Conservation (phyloP, 176 grass and related monocot genomes). For the Tillandsia leiboldiana region DNA sequence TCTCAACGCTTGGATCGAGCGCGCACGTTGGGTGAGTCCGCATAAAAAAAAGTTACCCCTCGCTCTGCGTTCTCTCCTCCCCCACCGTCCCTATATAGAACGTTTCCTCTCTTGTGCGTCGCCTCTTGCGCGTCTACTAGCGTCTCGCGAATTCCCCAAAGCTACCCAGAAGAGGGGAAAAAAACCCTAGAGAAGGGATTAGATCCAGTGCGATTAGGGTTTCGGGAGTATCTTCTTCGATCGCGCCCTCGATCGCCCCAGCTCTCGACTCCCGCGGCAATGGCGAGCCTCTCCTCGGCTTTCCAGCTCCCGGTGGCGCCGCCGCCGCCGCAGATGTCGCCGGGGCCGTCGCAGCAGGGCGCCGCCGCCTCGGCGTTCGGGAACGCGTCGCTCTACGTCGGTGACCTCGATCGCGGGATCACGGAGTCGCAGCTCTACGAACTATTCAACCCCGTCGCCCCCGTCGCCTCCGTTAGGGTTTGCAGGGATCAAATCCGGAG, state of each 20-base stretch:
- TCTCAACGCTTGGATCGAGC: too few relatives aligned
- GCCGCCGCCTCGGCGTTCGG: neutral
- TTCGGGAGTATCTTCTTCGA: neutral
- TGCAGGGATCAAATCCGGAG: constrained; percentile 17
- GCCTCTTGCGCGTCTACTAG: too few relatives aligned
- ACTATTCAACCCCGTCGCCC: constrained; percentile 17
- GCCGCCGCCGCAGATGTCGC: neutral
- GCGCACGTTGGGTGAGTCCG: too few relatives aligned
- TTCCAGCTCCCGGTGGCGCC: neutral
- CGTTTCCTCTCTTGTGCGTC: too few relatives aligned
- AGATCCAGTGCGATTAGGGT: neutral
- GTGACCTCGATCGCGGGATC: constrained; percentile 21
- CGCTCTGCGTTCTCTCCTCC: too few relatives aligned
- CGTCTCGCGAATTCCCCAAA: neutral
- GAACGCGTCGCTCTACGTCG: constrained; percentile 20
- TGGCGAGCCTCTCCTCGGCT: neutral
- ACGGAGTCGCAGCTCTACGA: constrained; percentile 14
- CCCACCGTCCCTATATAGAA: too few relatives aligned
- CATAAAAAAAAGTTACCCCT: too few relatives aligned
- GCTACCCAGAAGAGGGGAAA: neutral
- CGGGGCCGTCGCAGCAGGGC: neutral
- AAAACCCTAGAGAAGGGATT: neutral
- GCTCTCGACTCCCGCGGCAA: neutral
- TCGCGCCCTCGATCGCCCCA: neutral
- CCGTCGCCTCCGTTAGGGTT: constrained; percentile 18